Evolutionary conservation across 129 eudicot species (phyloP).

Genomic region (Centrapalus pauciflorus): DNA sequence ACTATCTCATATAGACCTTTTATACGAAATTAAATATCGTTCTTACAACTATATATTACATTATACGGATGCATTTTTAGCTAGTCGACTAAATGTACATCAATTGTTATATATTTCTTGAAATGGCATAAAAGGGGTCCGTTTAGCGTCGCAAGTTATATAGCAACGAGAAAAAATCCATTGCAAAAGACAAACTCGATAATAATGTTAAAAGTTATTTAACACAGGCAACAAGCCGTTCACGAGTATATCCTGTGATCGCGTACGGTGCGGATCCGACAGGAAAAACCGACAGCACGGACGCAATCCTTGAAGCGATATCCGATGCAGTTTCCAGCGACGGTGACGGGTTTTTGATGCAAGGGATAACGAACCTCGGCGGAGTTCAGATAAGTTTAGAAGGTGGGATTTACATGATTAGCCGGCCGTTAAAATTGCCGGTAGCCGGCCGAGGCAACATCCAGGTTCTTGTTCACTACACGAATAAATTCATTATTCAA

Average conservation of each 20-base stretch:
- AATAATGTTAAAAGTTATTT: neutral
- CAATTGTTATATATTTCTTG: too few species aligned
- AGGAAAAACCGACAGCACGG: slow-evolving; percentile 67
- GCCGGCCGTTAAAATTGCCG: slow-evolving; percentile 63
- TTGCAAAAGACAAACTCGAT: neutral
- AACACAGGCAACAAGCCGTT: slow-evolving; percentile 19
- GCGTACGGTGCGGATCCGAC: slow-evolving; percentile 89
- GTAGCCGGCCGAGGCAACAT: slow-evolving; percentile 59
- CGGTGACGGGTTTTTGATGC: slow-evolving; percentile 39
- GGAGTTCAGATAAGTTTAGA: slow-evolving; percentile 63
- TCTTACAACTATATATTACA: too few species aligned
- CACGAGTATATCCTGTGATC: slow-evolving; percentile 55
- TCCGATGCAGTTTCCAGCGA: slow-evolving; percentile 50
- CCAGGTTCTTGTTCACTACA: too few species aligned
- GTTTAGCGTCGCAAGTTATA: too few species aligned
- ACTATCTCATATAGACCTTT: too few species aligned
- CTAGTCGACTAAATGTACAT: too few species aligned
- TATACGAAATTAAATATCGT: too few species aligned
- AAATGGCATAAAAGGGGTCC: too few species aligned
- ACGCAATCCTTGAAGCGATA: slow-evolving; percentile 54
- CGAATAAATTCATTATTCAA: too few species aligned
- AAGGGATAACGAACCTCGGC: slow-evolving; percentile 67
- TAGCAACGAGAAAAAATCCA: too few species aligned
- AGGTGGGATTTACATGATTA: slow-evolving; percentile 72
- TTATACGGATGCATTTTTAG: too few species aligned